Evolutionary conservation across 768 basidiomycete genomes (phyloP), one percentile per base, ranked within the genome.

Genomic region (Coprinellus micaceus): DNA sequence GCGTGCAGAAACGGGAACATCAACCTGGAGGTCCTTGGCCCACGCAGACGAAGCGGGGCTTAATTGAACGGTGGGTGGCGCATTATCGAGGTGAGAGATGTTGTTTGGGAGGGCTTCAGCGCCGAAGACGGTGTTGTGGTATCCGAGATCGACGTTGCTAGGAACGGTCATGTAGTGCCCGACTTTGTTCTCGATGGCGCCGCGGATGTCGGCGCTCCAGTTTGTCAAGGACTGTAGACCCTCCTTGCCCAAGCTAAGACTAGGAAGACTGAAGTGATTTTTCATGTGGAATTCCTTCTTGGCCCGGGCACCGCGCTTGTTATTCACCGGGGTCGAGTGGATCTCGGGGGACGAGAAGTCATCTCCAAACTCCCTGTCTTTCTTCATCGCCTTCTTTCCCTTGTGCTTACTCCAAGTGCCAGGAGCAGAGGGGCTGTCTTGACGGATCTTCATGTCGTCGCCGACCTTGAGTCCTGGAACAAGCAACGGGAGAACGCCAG

Each of bases 231-330:
- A 74, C 45, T 82, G 79, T 11, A 80, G 58, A 17, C 80, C 81
- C 54, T 83, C 83, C 64, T 82, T 84, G 41, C 82, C 82, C 36
- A 89, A 80, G 58, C 82, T 74, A 26, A 88, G 75, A 59, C 86
- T 89, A 54, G 86, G 84, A 55, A 88, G 71, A 71, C 86, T 86
- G 68, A 81, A 81, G 61, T 85, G 84, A 49, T 83, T 79, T 62
- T 76, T 79, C 68, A 80, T 85, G 69, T 85, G 84, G 28, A 82
- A 80, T 28, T 66, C 70, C 67, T 82, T 85, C 65, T 73, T 72
- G 50, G 52, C 66, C 54, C 66, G 68, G 47, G 65, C 60, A 44
- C 69, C 66, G 43, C 69, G 69, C 21, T 65, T 64, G 50, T 72
- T 25, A 28, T 22, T 72, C 10, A 77, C 77, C n/a, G 86, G 84